Evolutionary conservation across 2,329 filamentous ascomycete species (phyloP), one percentile per base, ranked within the genome.

Genomic region (Xylaria sp.): DNA sequence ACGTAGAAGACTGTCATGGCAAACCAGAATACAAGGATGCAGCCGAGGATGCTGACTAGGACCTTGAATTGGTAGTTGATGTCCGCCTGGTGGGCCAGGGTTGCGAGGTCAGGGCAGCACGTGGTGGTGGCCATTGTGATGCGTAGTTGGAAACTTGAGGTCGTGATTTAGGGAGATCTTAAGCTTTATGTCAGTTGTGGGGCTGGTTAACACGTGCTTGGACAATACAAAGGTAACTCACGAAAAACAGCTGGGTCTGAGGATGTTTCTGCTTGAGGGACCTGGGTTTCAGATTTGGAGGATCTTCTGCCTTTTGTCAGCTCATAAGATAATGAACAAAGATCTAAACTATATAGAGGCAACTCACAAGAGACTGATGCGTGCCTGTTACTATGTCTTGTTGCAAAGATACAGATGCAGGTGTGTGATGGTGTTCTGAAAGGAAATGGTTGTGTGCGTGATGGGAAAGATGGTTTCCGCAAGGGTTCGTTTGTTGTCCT

Each of bases 1-100:
- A 69, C n/a, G 63, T 73, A 68, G 60, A 73, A 68, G 4, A 46
- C n/a, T 15, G 53, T 39, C 6, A 63, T 13, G 4, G 63, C 1
- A 10, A 68, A 3, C 62, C 70, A 68, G 52, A 59, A 63, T 12
- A 65, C 13, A 41, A 60, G 34, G 60, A 73, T 60, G 6, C 67
- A 13, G 10, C 55, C 64, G 6, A 70, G 36, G 43, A 72, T 53
- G 34, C 60, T 50, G 3, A 28, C 18, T 4, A 70, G 18, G 18
- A 70, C 55, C 15, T 56, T 50, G 28, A 63, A 57, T 25, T 71
- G 55, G 61, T 60, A 46, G 23, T 57, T 48, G 25, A 55, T 55
- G 12, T 46, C 46, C n/a, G 32, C 58, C 30, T 72, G 60, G 60
- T 60, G 60, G 0, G 57, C 65, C 18, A 63, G 46, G 41, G 58